Conservation (phyloP, 208 protist genomes). For the Acanthamoeba comandoni region DNA sequence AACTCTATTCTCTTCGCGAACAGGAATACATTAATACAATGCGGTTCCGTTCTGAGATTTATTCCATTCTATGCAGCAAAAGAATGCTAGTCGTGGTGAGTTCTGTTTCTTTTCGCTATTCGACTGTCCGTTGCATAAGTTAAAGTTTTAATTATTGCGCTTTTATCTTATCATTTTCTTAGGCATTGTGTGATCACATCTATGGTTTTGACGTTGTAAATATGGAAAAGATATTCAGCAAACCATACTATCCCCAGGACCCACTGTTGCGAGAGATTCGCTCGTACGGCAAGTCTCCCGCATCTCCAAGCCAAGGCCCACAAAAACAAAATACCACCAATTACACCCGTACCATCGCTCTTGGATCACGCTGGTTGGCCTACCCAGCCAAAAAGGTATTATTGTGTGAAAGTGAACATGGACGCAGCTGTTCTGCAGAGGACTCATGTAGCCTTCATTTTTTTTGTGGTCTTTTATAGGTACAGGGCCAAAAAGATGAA, state of each 20-base stretch:
- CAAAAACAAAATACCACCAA: too few relatives aligned
- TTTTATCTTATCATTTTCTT: neutral
- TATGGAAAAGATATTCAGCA: constrained; percentile 65
- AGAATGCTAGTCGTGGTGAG: constrained; percentile 59
- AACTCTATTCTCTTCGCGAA: constrained; percentile 57
- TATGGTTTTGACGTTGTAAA: constrained; percentile 69
- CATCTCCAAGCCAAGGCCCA: constrained; percentile 18
- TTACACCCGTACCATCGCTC: constrained; percentile 16
- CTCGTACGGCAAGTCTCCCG: constrained; percentile 13
- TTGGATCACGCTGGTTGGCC: constrained; percentile 64
- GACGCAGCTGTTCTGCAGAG: too few relatives aligned
- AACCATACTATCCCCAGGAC: constrained; percentile 29
- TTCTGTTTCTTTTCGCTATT: neutral
- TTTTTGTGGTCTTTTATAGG: too few relatives aligned
- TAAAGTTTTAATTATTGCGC: neutral
- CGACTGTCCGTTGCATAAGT: neutral
- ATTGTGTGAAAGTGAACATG: too few relatives aligned
- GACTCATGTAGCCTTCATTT: too few relatives aligned
- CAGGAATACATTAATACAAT: constrained; percentile 67
- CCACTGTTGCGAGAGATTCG: constrained; percentile 35
- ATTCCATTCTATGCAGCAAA: constrained; percentile 66
- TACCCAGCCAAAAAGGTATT: constrained; percentile 46
- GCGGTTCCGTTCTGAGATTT: constrained; percentile 53
- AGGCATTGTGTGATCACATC: constrained; percentile 47
- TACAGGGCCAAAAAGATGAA: constrained; percentile 33